Evolutionary conservation across 805 yeast genomes (phyloP), one percentile per base, ranked within the genome.

Genomic region (Starmerella floris): DNA sequence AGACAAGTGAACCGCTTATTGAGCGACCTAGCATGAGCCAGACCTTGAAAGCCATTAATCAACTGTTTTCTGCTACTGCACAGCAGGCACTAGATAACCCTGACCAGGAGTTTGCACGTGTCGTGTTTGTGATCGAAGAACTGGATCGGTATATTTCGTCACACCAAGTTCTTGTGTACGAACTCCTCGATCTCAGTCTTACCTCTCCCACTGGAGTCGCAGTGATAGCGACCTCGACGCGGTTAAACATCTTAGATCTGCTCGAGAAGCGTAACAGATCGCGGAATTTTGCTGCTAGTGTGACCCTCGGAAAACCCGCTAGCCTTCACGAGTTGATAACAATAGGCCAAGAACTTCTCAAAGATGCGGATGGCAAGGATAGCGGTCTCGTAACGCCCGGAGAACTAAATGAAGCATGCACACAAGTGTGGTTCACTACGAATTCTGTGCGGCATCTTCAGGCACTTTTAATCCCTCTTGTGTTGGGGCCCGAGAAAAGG

Each of bases 231-330:
- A 61, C 79, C 11, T 77, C 93, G 1, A 70, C 87, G 1, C 76
- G 79, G 41, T 66, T 83, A 38, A 83, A 82, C 5, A 70, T 84
- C 0, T 67, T 87, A 39, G 96, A 88, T 52, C 67, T 75, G 52
- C 64, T 91, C 36, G 99, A 91, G 56, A 91, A 88, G 56, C 70
- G 99, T 54, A 97, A 91, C 1, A 72, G 84, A 51, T 79, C 93
- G 43, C 65, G 99, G 50, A 91, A 87, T 58, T 77, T 91, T 16
- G 95, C 88, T 56, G 64, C 94, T 39, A 61, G 80, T 2, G 68
- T 85, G 21, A 69, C 70, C 16, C 65, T 84, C 30, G 72, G 72
- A 22, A 76, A 75, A 39, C 66, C 77, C 0, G 50, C 52, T 1
- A 58, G 64, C 2, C 52, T 74, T 2, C 73, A 69, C 1, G 70